These are phyloP conservation scores for Mucor lusitanicus DNA, from an alignment of 371 early-diverging fungal genomes.

Conservation along the genomic window DNA sequence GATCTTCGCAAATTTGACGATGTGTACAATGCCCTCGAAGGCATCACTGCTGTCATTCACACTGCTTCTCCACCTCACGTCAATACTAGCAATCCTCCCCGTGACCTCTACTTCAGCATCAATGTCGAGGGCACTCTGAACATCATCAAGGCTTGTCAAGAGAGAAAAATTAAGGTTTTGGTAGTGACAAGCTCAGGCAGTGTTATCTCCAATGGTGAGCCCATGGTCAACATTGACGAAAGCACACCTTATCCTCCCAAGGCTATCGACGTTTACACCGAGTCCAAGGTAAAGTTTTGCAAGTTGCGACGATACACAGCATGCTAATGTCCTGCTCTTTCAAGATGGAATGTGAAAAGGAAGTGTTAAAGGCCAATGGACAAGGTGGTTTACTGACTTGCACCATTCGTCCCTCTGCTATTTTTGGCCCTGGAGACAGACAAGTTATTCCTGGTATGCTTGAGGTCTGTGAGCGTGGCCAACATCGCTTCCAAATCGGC, in stretches of 20 bases:
- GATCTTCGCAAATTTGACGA: constrained; percentile 74
- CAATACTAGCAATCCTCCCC: constrained; percentile 88
- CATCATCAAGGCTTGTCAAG: constrained; percentile 79
- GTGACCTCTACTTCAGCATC: constrained; percentile 73
- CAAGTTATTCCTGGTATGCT: constrained; percentile 81
- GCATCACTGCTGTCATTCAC: constrained; percentile 83
- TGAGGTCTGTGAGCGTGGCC: constrained; percentile 73
- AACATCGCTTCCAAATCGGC: constrained; percentile 84
- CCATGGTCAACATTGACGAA: constrained; percentile 84
- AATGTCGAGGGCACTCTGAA: constrained; percentile 90
- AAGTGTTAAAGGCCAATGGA: constrained; percentile 81
- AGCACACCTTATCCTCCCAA: constrained; percentile 67
- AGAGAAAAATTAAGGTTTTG: constrained; percentile 66
- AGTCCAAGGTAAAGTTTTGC: constrained; percentile 73
- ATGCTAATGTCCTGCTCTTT: background rate
- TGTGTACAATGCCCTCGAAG: constrained; percentile 66
- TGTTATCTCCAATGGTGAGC: constrained; percentile 83
- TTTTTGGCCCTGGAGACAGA: constrained; percentile 92
- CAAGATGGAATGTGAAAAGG: constrained; percentile 78
- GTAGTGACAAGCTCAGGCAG: constrained; percentile 89
- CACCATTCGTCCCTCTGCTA: constrained; percentile 87
- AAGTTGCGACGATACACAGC: background rate
- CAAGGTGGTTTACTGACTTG: constrained; percentile 71
- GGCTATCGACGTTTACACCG: constrained; percentile 89
- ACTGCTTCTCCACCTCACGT: constrained; percentile 90